Base-by-base conservation (phyloP, 805 yeast species). In the Kurtzmaniella fragi region DNA sequence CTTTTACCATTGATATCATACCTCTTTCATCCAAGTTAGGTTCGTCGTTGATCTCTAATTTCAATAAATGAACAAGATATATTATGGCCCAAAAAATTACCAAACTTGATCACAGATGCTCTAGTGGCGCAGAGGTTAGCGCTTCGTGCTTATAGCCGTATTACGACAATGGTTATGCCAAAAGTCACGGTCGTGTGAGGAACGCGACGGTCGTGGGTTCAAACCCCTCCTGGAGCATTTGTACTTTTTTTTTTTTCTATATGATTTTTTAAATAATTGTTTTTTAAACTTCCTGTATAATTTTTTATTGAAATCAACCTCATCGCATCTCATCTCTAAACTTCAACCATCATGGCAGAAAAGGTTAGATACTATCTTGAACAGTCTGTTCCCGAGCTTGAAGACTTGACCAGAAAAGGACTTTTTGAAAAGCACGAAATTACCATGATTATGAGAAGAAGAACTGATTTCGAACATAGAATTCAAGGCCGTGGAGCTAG, bases 401-500 rank as follows among this genome's bases (percentile, higher is more conserved):
- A 90, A 53, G 99, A 91, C 53, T 74, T 93, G 27, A 80, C 82
- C 42, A 77, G 77, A 41, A 83, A 86, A 53, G 89, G 89, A 3
- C 70, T 93, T 4, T 93, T 93, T 59, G 82, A 80, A 31, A 84
- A 84, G 50, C 77, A 76, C 49, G 99, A 93, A 62, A 79, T 89
- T 47, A 80, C 82, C 31, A 73, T 75, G 68, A 83, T 93, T 39
- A 87, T 91, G 88, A 82, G 93, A 64, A 78, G 89, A 56, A 77
- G 99, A 65, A 91, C 97, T 0, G 97, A 90, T 62, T 93, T 89
- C 52, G 99, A 93, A 62, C 96, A 93, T 59, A 67, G 95, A 41
- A 77, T 93, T 39, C 76, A 77, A 33, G 86, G 95, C 32, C 74
- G 98, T 60, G 95, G 93, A 1, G 78, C 90, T 10, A 80, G 75